Evolutionary conservation across 495 filamentous ascomycete genomes (phyloP).

Genomic region (Daldinia vernicosa): DNA sequence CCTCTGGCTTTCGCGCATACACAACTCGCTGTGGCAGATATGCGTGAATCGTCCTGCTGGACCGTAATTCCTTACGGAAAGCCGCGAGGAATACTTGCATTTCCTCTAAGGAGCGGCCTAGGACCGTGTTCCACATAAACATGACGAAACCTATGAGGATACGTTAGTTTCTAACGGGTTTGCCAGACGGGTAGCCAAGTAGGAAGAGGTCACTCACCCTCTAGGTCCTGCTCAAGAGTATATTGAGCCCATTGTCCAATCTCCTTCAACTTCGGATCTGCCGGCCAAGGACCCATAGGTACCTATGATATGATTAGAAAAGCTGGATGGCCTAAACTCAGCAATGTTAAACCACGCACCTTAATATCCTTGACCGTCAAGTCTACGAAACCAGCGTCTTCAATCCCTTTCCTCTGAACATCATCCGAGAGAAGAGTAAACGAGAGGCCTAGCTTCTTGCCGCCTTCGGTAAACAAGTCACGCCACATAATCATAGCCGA

Average conservation of each 20-base stretch:
- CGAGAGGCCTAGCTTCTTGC: constrained; percentile 38
- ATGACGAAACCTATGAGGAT: constrained; percentile 41
- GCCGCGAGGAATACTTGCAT: constrained; percentile 40
- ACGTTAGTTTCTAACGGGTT: neutral
- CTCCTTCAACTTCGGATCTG: constrained; percentile 56
- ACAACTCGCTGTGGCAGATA: constrained; percentile 42
- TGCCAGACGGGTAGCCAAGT: neutral
- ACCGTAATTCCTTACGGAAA: constrained; percentile 41
- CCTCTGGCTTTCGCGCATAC: constrained; percentile 47
- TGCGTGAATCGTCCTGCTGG: constrained; percentile 35
- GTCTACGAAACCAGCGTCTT: constrained; percentile 46
- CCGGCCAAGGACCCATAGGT: constrained; percentile 58
- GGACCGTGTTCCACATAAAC: constrained; percentile 46
- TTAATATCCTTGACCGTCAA: constrained; percentile 40
- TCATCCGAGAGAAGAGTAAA: constrained; percentile 35
- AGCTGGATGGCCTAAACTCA: neutral
- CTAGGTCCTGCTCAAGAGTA: constrained; percentile 43
- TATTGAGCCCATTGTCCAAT: constrained; percentile 51
- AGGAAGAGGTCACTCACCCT: constrained; percentile 31
- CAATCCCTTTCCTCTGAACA: constrained; percentile 27
- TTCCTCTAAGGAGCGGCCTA: constrained; percentile 45
- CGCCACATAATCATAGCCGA: constrained; percentile 36
- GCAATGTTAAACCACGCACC: constrained; percentile 46
- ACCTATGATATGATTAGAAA: constrained; percentile 28
- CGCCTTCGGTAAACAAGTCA: constrained; percentile 42